Evolutionary conservation across 1,139 yeast genomes (phyloP).

Genomic region (Blastobotrys malaysiensis): DNA sequence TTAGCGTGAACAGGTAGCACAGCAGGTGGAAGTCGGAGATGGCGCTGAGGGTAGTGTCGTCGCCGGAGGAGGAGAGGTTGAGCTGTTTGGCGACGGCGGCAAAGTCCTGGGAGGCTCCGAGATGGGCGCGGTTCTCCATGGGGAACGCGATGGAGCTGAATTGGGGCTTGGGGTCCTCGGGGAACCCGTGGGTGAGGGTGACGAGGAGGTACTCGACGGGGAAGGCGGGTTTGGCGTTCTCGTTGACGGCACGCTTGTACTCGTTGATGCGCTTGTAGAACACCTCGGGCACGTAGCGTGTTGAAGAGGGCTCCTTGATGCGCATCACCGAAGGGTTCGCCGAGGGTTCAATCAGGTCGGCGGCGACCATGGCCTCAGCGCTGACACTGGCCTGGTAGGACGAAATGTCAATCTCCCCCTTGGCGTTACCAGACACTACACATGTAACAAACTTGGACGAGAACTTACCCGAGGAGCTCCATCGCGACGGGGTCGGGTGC

Average conservation of each 20-base stretch:
- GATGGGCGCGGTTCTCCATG: conserved; percentile 69
- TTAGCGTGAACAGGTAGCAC: conserved; percentile 48
- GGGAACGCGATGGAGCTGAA: conserved; percentile 47
- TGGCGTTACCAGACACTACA: conserved; percentile 77
- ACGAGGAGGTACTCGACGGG: conserved; percentile 91
- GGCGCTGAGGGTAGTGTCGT: conserved; percentile 37
- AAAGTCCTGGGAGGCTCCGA: conserved; percentile 72
- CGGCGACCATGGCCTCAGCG: conserved; percentile 83
- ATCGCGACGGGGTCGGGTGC: conserved; percentile 61
- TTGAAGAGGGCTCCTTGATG: conserved; percentile 63
- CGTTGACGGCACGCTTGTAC: conserved; percentile 79
- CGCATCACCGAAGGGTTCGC: conserved; percentile 88
- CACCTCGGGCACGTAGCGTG: conserved; percentile 90
- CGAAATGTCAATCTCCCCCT: conserved; percentile 85
- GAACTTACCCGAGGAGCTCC: conserved; percentile 60
- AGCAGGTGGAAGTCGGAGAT: conserved; percentile 71
- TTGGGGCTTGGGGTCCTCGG: conserved; percentile 52
- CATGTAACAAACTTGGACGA: conserved; percentile 93
- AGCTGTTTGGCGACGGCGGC: conserved; percentile 45
- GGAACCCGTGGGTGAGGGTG: conserved; percentile 90
- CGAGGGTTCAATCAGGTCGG: conserved; percentile 80
- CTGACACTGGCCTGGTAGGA: conserved; percentile 85
- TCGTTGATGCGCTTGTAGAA: conserved; percentile 82
- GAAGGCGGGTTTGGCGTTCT: conserved; percentile 90
- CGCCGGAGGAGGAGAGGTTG: conserved; percentile 28